Conservation (phyloP, 73 alveolate genomes). For the Tetrahymena borealis region DNA sequence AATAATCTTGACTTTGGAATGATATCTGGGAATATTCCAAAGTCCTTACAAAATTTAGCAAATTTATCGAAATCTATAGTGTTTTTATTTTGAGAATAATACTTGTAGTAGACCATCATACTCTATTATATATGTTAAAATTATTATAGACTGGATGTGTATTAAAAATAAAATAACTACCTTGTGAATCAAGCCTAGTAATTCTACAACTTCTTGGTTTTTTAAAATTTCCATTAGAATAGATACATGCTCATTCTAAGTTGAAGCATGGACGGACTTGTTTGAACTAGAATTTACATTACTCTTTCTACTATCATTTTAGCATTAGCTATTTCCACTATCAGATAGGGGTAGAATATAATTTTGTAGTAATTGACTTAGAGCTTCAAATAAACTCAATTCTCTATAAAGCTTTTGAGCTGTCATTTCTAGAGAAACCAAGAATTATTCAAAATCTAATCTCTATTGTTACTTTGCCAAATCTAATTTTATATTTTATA, state of each 20-base stretch:
- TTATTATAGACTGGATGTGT: not conserved
- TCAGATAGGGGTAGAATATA: constrained; percentile 21
- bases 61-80: constrained; percentile 49
- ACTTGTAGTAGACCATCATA: constrained; percentile 24
- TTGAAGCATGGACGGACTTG: not conserved
- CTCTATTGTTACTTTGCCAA: constrained; percentile 18
- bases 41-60: constrained; percentile 63
- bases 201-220: constrained; percentile 56
- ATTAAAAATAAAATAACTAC: constrained; percentile 15
- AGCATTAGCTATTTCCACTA: not conserved
- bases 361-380: constrained; percentile 19
- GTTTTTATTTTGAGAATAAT: constrained; percentile 48
- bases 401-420: constrained; percentile 42
- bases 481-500: not conserved
- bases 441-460: constrained; percentile 54
- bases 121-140: not conserved
- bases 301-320: constrained; percentile 20
- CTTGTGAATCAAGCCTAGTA: constrained; percentile 59
- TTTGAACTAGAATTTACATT: not conserved
- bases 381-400: not conserved
- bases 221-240: constrained; percentile 57
- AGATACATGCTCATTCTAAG: constrained; percentile 40
- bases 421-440: constrained; percentile 37
- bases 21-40: constrained; percentile 70
- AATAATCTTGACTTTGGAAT: constrained; percentile 49